Conservation (phyloP, 148 eudicot species). For the Polygonum maritimum region DNA sequence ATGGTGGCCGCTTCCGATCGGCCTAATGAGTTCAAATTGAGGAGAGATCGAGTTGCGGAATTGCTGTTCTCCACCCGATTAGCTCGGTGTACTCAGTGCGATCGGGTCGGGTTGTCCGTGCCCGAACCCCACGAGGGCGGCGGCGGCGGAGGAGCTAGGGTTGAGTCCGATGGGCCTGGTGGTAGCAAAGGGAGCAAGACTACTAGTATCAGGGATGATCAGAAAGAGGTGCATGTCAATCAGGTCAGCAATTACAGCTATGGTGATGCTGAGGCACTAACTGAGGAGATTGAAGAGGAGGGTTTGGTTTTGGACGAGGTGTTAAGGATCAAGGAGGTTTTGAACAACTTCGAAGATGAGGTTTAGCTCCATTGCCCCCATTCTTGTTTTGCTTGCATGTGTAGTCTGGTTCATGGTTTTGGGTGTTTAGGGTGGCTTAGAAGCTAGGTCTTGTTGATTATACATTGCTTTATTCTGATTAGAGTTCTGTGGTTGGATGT, state of each 20-base stretch:
- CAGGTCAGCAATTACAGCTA: conserved; percentile 38
- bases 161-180: conserved; percentile 22
- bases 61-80: conserved; percentile 47
- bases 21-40: conserved; percentile 50
- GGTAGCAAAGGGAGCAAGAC: conserved; percentile 67
- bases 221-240: conserved; percentile 23
- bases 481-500: conserved; percentile 7
- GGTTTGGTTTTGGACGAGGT: conserved; percentile 50
- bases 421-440: not conserved
- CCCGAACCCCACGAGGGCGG: conserved; percentile 25
- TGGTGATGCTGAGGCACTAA: conserved; percentile 87
- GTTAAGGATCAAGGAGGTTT: conserved; percentile 65
- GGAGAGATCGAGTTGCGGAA: conserved; percentile 65
- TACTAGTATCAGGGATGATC: conserved; percentile 21
- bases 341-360: conserved; percentile 60
- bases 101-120: conserved; percentile 38
- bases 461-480: conserved; percentile 3
- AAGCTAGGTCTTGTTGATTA: not conserved
- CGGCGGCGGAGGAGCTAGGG: conserved; percentile 15
- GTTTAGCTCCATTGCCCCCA: conserved; percentile 21
- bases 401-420: not conserved
- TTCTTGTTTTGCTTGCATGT: not conserved
- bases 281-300: conserved; percentile 72
- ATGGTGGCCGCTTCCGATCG: conserved; percentile 85
- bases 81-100: conserved; percentile 50